These are phyloP conservation scores for Aspergillus nanangensis DNA, from an alignment of 495 filamentous ascomycete genomes.

Conservation along the genomic window DNA sequence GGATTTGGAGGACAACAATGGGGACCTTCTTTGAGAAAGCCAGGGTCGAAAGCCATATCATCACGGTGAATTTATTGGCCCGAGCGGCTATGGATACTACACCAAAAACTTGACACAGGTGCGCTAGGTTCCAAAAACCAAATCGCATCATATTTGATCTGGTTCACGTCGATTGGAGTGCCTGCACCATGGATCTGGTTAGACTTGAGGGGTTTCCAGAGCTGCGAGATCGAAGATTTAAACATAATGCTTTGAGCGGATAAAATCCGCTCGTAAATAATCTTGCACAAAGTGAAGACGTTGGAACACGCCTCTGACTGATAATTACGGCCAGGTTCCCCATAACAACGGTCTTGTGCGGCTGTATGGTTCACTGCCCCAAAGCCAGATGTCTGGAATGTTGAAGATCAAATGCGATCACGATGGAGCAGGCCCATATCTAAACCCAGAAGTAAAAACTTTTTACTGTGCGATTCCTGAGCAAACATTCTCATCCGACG, in stretches of 20 bases:
- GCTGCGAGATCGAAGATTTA: neutral
- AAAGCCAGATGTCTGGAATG: slow-evolving; percentile 45
- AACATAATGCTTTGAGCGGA: neutral
- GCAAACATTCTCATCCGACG: slow-evolving; percentile 15
- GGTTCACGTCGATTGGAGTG: slow-evolving; percentile 6
- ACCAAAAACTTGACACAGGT: slow-evolving; percentile 25
- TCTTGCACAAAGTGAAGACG: slow-evolving; percentile 8
- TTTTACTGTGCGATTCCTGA: neutral
- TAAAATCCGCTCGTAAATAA: slow-evolving; percentile 6
- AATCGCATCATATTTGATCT: slow-evolving; percentile 14
- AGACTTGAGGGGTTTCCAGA: slow-evolving; percentile 10
- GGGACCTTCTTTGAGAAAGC: slow-evolving; percentile 23
- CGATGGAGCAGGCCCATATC: slow-evolving; percentile 29
- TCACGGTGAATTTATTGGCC: slow-evolving; percentile 30
- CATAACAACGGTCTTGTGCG: slow-evolving; percentile 29
- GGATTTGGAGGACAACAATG: slow-evolving; percentile 26
- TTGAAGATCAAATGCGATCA: slow-evolving; percentile 41
- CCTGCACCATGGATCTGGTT: slow-evolving; percentile 4
- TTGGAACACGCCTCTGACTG: slow-evolving; percentile 3
- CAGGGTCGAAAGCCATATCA: slow-evolving; percentile 44
- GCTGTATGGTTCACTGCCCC: slow-evolving; percentile 46
- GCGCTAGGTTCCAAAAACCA: slow-evolving; percentile 9
- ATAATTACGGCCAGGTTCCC: neutral
- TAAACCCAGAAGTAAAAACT: slow-evolving; percentile 1
- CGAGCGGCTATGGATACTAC: slow-evolving; percentile 23